Evolutionary conservation across 2,329 filamentous ascomycete species (phyloP).

Genomic region (Hymenoscyphus occultus): DNA sequence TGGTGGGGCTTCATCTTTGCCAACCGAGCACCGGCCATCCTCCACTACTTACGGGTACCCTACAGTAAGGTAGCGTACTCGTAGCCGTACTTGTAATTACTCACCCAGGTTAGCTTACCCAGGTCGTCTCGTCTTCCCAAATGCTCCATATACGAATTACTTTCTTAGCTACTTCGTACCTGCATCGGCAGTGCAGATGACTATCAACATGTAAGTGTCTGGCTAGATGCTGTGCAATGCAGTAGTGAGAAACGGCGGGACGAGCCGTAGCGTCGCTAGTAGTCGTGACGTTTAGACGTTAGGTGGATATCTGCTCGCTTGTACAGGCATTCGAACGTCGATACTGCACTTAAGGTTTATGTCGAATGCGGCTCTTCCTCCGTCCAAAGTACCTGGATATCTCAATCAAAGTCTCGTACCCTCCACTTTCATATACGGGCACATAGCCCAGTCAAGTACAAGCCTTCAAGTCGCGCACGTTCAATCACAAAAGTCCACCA

Average conservation of each 20-base stretch:
- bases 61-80: no score
- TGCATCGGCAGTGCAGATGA: not conserved
- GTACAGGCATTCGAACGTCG: no score
- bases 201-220: not conserved
- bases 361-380: not conserved
- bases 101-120: no score
- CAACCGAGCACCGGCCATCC: no score
- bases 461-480: no score
- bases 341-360: not conserved
- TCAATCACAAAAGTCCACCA: no score
- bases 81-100: no score
- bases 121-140: not conserved
- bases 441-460: not conserved
- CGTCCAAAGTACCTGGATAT: not conserved
- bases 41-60: no score
- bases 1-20: not conserved
- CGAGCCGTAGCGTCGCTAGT: not conserved
- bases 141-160: not conserved
- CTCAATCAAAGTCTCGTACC: not conserved
- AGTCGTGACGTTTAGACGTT: not conserved
- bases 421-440: not conserved
- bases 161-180: not conserved
- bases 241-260: not conserved
- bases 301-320: no score
- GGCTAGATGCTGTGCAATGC: not conserved